Percentiles rank a stretch among this genome's conserved stretches.
phyloP scores from a whole-genome alignment of 257 asterid species.

The Gentiana dahurica region DNA sequence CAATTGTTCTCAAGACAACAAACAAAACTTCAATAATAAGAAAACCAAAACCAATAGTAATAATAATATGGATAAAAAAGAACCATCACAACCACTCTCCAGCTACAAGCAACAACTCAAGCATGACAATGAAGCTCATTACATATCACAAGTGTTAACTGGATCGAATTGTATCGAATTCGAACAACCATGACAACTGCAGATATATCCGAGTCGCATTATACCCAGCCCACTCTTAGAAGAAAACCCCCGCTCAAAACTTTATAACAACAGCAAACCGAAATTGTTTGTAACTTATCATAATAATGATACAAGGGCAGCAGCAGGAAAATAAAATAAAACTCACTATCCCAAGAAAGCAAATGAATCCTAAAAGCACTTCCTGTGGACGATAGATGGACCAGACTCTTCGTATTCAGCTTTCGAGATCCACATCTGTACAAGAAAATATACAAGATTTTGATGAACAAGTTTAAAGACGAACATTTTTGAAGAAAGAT shows the following conservation, averaged over 20 bases:
- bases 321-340: background rate
- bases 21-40: too few species aligned
- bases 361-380: constrained; percentile 32
- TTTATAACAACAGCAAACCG: constrained; percentile 19
- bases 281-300: constrained; percentile 14
- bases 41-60: too few species aligned
- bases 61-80: background rate
- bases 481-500: too few species aligned
- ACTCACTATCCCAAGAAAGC: constrained; percentile 14
- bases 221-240: constrained; percentile 2
- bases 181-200: constrained; percentile 9
- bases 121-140: constrained; percentile 10
- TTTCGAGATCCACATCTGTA: constrained; percentile 46
- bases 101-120: constrained; percentile 20
- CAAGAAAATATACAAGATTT: background rate
- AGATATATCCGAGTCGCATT: constrained; percentile 11
- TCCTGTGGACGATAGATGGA: constrained; percentile 44
- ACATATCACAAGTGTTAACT: constrained; percentile 11
- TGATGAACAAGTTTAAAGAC: too few species aligned
- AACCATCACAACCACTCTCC: constrained; percentile 22
- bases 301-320: constrained; percentile 13
- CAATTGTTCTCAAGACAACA: too few species aligned
- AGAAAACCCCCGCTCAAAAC: constrained; percentile 14
- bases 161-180: constrained; percentile 6
- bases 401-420: constrained; percentile 41